phyloP scores from a whole-genome alignment of 2,329 filamentous ascomycete genomes.

The Cyphellophora attinorum region DNA sequence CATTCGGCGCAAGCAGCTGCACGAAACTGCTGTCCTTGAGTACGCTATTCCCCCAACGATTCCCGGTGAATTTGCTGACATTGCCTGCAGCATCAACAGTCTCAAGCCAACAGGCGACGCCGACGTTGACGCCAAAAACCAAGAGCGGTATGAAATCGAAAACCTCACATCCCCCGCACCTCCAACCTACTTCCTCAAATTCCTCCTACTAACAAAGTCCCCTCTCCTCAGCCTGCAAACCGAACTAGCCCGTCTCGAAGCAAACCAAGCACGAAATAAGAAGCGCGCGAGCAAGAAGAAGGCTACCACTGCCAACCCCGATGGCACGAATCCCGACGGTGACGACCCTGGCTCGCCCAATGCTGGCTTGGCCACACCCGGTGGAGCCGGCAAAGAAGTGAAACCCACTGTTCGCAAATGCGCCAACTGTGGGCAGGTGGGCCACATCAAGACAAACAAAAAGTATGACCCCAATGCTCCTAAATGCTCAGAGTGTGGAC shows the following conservation, averaged over 20 bases:
- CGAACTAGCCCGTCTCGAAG: conserved; percentile 69
- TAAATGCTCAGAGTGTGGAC: too few relatives aligned
- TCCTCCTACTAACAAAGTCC: neutral
- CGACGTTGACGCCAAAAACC: conserved; percentile 54
- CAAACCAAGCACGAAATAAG: conserved; percentile 71
- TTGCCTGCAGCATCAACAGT: conserved; percentile 8
- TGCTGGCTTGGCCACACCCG: conserved; percentile 21
- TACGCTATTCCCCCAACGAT: conserved; percentile 26
- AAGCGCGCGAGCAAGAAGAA: conserved; percentile 26
- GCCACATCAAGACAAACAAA: conserved; percentile 98
- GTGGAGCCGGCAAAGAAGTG: conserved; percentile 55
- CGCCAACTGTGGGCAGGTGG: conserved; percentile 92
- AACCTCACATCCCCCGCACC: neutral
- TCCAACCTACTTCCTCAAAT: too few relatives aligned
- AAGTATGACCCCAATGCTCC: conserved; percentile 49
- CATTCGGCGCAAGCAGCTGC: conserved; percentile 57
- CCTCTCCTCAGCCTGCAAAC: conserved; percentile 39
- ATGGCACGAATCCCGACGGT: conserved; percentile 31
- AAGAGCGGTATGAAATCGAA: conserved; percentile 42
- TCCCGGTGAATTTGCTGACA: conserved; percentile 4
- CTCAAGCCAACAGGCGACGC: conserved; percentile 54
- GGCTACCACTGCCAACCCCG: conserved; percentile 10
- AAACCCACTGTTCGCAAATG: conserved; percentile 66
- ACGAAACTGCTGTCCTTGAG: neutral
- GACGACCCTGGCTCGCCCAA: conserved; percentile 30